Evolutionary conservation across 2,329 filamentous ascomycete genomes (phyloP).

Genomic region (Alternaria postmessia): DNA sequence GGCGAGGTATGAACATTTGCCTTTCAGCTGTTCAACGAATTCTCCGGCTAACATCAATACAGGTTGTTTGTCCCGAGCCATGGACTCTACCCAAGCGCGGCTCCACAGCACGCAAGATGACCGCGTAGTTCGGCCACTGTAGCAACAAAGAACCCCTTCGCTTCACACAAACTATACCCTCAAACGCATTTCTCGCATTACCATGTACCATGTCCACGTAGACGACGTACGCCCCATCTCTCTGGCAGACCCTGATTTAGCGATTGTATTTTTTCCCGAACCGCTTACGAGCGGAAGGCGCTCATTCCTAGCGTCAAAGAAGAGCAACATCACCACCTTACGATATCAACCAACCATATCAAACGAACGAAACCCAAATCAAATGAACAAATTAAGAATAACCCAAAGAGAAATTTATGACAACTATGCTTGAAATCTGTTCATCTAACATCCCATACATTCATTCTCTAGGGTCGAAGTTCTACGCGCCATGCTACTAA

Average conservation of each 20-base stretch:
- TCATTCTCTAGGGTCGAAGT: neutral
- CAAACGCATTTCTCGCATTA: neutral
- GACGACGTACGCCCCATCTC: slow-evolving; percentile 6
- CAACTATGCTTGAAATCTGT: neutral
- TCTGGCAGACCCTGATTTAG: slow-evolving; percentile 16
- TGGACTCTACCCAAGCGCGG: slow-evolving; percentile 60
- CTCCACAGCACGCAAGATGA: slow-evolving; percentile 32
- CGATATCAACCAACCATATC: neutral
- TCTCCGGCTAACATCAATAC: slow-evolving; percentile 19
- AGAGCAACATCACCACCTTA: slow-evolving; percentile 2
- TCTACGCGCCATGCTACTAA: neutral
- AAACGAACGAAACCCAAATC: neutral
- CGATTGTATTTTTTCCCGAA: slow-evolving; percentile 5
- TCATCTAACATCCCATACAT: neutral
- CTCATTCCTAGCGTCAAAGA: neutral
- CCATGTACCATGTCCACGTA: slow-evolving; percentile 12
- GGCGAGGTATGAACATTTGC: slow-evolving; percentile 76
- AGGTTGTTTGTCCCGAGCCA: slow-evolving; percentile 59
- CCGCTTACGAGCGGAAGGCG: slow-evolving; percentile 2
- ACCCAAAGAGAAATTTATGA: neutral
- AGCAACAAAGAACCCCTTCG: slow-evolving; percentile 5
- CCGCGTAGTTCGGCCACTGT: slow-evolving; percentile 20
- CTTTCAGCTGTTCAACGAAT: neutral
- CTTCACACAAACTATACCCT: slow-evolving; percentile 12
- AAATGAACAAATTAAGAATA: neutral